Evolutionary conservation across 2,329 filamentous ascomycete species (phyloP).

Genomic region (Ophiostoma ulmi): DNA sequence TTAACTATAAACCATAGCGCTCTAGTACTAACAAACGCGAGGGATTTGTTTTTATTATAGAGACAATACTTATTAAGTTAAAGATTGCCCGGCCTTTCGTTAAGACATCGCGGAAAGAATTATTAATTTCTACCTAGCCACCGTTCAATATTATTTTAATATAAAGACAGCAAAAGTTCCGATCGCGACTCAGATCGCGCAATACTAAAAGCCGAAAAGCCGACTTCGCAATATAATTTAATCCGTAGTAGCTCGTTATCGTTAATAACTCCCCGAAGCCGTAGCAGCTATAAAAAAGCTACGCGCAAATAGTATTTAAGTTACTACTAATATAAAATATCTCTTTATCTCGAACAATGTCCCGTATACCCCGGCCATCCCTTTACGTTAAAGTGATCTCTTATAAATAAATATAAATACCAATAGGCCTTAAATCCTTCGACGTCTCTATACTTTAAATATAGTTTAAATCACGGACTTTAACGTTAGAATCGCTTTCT

Average conservation of each 20-base stretch:
- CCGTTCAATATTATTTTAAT: not conserved
- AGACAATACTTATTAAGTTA: not conserved
- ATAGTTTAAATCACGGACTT: no score
- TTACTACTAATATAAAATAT: not conserved
- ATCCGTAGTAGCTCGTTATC: not conserved
- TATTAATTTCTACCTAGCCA: not conserved
- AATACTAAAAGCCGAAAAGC: not conserved
- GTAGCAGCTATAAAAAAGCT: not conserved
- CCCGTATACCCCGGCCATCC: not conserved
- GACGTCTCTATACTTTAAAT: no score
- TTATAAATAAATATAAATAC: not conserved
- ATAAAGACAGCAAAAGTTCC: not conserved
- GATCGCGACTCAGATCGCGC: not conserved
- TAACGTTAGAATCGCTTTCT: no score
- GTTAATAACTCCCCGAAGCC: not conserved
- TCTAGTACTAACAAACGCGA: no score
- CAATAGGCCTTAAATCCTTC: no score
- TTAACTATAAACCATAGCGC: no score
- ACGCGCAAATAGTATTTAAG: not conserved
- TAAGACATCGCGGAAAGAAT: not conserved
- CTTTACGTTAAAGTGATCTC: not conserved
- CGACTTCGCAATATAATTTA: not conserved
- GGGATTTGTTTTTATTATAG: not conserved
- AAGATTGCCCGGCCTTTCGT: not conserved
- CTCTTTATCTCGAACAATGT: not conserved